These are phyloP conservation scores for Neonectria faginata DNA, from an alignment of 2,329 filamentous ascomycete species.

Conservation along the genomic window DNA sequence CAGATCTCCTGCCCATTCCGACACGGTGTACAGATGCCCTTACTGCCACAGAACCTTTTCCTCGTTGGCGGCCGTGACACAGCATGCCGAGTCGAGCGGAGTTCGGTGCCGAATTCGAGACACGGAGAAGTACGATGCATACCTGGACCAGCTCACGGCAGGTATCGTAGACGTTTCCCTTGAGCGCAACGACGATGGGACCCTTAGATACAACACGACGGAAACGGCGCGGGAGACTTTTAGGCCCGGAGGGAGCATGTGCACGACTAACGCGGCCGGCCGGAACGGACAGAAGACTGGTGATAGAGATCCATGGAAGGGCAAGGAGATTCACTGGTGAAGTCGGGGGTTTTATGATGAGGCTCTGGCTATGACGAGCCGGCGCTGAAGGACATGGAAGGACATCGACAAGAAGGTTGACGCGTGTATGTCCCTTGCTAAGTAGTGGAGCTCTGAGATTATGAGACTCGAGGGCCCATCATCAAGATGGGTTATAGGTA, in stretches of 20 bases:
- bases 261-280: neutral
- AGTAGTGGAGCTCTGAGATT: neutral
- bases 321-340: conserved; percentile 29
- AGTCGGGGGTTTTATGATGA: neutral
- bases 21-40: conserved; percentile 55
- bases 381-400: neutral
- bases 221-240: conserved; percentile 27
- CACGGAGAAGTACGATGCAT: conserved; percentile 51
- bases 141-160: conserved; percentile 49
- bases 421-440: too few species aligned
- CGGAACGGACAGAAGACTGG: conserved; percentile 6
- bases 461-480: neutral
- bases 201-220: conserved; percentile 43
- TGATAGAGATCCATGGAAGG: conserved; percentile 19
- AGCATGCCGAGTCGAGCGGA: conserved; percentile 61
- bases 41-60: conserved; percentile 58
- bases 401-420: neutral
- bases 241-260: neutral
- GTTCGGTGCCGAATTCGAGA: conserved; percentile 58
- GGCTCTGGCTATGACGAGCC: neutral
- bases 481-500: neutral
- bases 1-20: conserved; percentile 55
- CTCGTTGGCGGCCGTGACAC: conserved; percentile 56
- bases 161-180: conserved; percentile 46
- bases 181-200: conserved; percentile 43